Conservation (phyloP, 1,284 basidiomycete genomes). For the Boletus hoseneyae region DNA sequence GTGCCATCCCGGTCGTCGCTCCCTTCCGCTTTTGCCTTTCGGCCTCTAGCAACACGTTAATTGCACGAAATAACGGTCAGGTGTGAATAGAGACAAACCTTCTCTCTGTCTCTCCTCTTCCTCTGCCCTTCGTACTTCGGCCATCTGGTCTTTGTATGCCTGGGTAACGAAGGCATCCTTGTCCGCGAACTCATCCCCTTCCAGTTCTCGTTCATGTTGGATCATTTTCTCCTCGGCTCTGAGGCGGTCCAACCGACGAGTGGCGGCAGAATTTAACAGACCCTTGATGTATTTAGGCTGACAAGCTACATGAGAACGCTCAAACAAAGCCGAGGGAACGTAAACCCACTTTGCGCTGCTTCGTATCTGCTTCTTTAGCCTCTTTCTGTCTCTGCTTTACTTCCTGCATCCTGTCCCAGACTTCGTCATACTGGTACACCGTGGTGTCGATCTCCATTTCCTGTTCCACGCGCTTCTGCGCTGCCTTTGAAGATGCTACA, state of each 20-base stretch:
- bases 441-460: conserved; percentile 80
- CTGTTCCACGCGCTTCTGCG: conserved; percentile 65
- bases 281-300: conserved; percentile 93
- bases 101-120: conserved; percentile 86
- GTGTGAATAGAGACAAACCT: conserved; percentile 49
- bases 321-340: conserved; percentile 1
- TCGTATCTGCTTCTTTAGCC: conserved; percentile 67
- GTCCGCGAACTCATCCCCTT: conserved; percentile 92
- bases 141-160: conserved; percentile 97
- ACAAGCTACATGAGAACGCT: conserved; percentile 14
- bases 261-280: conserved; percentile 81
- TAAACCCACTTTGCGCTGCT: conserved; percentile 66
- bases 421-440: conserved; percentile 94
- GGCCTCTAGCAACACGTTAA: conserved; percentile 40
- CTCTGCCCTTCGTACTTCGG: conserved; percentile 84
- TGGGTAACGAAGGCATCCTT: conserved; percentile 98
- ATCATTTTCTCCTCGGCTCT: conserved; percentile 98
- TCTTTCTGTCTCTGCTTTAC: conserved; percentile 74
- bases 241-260: conserved; percentile 85
- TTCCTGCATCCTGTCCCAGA: conserved; percentile 95
- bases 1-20: conserved; percentile 71
- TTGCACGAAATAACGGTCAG: neutral
- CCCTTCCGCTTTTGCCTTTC: conserved; percentile 62
- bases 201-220: conserved; percentile 86
- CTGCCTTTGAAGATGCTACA: conserved; percentile 54